These are phyloP conservation scores for Colletotrichum lindemuthianum DNA, from an alignment of 2,329 filamentous ascomycete genomes.

Conservation along the genomic window DNA sequence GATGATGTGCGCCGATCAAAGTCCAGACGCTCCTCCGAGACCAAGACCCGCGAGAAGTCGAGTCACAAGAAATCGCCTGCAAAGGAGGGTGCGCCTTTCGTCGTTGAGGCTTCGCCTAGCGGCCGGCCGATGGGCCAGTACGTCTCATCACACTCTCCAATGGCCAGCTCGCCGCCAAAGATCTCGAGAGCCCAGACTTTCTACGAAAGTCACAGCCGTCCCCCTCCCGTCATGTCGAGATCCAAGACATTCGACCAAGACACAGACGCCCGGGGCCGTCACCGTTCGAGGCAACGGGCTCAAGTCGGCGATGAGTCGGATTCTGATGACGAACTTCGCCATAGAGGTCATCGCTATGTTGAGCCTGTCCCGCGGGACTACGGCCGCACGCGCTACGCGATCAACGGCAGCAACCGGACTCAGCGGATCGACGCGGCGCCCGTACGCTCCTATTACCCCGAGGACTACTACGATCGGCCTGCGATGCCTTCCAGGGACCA, in stretches of 20 bases:
- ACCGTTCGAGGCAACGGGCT: slow-evolving; percentile 49
- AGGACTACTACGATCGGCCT: slow-evolving; percentile 40
- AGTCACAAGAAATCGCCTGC: slow-evolving; percentile 36
- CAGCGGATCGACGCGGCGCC: no score
- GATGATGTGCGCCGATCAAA: slow-evolving; percentile 36
- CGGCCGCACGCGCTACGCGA: slow-evolving; percentile 26
- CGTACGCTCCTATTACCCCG: slow-evolving; percentile 41
- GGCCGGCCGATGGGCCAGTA: slow-evolving; percentile 42
- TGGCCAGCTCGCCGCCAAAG: slow-evolving; percentile 47
- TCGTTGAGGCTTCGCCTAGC: slow-evolving; percentile 44
- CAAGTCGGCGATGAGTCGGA: slow-evolving; percentile 49
- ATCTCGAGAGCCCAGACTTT: slow-evolving; percentile 47
- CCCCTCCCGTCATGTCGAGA: slow-evolving; percentile 46
- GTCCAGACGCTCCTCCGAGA: slow-evolving; percentile 35
- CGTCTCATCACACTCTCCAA: slow-evolving; percentile 41
- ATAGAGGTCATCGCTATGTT: slow-evolving; percentile 49
- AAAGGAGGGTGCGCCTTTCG: slow-evolving; percentile 31
- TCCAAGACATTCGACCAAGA: slow-evolving; percentile 45
- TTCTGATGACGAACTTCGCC: slow-evolving; percentile 45
- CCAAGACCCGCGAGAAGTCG: slow-evolving; percentile 35
- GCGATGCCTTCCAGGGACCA: slow-evolving; percentile 44
- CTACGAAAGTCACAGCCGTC: slow-evolving; percentile 39
- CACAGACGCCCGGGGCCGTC: slow-evolving; percentile 47
- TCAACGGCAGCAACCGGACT: slow-evolving; percentile 39
- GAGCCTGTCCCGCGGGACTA: slow-evolving; percentile 39